Percentiles rank a stretch among this genome's conserved stretches.
Evolutionary conservation across 2,329 filamentous ascomycete genomes (phyloP).

Genomic region (Macrophomina pseudophaseolina): DNA sequence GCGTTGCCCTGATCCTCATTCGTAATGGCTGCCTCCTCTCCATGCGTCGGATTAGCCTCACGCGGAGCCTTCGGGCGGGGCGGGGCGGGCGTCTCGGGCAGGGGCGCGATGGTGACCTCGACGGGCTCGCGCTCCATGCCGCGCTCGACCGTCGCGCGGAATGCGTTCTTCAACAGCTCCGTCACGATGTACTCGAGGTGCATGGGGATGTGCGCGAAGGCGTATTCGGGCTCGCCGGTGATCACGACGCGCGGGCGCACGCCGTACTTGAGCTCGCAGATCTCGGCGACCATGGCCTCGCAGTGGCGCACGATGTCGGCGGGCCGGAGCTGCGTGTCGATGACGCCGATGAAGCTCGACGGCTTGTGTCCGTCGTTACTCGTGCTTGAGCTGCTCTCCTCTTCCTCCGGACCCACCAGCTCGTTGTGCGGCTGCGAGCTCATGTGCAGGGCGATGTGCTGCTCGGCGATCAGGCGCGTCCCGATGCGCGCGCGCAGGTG

Average conservation of each 20-base stretch:
- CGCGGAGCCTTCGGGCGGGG: slow-evolving; percentile 16
- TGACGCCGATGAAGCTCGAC: slow-evolving; percentile 85
- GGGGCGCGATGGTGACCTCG: slow-evolving; percentile 86
- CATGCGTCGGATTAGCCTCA: slow-evolving; percentile 33
- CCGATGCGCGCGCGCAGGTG: slow-evolving; percentile 93
- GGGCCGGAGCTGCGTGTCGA: slow-evolving; percentile 86
- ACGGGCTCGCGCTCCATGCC: slow-evolving; percentile 80
- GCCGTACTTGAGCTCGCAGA: slow-evolving; percentile 95
- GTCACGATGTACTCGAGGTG: slow-evolving; percentile 98
- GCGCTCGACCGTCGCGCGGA: slow-evolving; percentile 88
- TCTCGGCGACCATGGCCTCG: slow-evolving; percentile 89
- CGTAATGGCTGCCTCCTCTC: slow-evolving; percentile 33
- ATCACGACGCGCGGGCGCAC: slow-evolving; percentile 80
- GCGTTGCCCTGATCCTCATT: slow-evolving; percentile 44
- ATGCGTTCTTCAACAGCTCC: slow-evolving; percentile 95
- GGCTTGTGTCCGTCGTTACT: slow-evolving; percentile 49
- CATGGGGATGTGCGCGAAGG: slow-evolving; percentile 91
- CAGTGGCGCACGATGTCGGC: slow-evolving; percentile 82
- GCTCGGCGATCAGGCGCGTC: slow-evolving; percentile 91
- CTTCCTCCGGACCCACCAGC: slow-evolving; percentile 40
- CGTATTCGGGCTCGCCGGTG: slow-evolving; percentile 84
- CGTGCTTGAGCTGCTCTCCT: slow-evolving; percentile 38
- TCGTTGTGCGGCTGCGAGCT: slow-evolving; percentile 74
- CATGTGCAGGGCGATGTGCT: slow-evolving; percentile 90
- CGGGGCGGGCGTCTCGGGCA: slow-evolving; percentile 55